Conservation (phyloP, 2,329 filamentous ascomycete species). For the Rhytidhysteron rufulum region DNA sequence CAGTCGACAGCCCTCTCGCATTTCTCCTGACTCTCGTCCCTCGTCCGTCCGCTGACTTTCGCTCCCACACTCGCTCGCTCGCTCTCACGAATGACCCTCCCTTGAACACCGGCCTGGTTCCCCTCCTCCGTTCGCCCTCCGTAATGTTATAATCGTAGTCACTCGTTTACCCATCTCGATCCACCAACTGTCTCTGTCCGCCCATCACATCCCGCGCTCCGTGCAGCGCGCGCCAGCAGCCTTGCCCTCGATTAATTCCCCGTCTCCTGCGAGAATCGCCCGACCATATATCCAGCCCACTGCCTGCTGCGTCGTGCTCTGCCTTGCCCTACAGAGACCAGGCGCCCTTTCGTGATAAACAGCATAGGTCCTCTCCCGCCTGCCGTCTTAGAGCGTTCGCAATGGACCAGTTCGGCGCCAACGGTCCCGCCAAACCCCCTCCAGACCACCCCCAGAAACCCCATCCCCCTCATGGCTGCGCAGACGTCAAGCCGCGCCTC, state of each 20-base stretch:
- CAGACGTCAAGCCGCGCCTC: conserved; percentile 49
- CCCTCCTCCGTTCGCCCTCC: background rate
- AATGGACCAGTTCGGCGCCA: conserved; percentile 23
- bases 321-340: too few relatives aligned
- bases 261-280: background rate
- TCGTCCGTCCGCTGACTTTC: conserved; percentile 8
- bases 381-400: conserved; percentile 22
- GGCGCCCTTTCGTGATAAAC: too few relatives aligned
- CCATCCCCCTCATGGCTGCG: conserved; percentile 22
- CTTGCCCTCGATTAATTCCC: conserved; percentile 3
- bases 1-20: conserved; percentile 6
- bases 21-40: conserved; percentile 8
- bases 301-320: too few relatives aligned
- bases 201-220: background rate
- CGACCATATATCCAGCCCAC: background rate
- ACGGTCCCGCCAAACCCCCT: conserved; percentile 14
- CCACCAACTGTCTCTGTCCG: background rate
- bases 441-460: conserved; percentile 8
- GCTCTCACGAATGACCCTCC: too few relatives aligned
- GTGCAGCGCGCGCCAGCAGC: background rate
- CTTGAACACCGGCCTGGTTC: background rate
- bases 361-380: too few relatives aligned
- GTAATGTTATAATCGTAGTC: conserved; percentile 3
- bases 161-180: conserved; percentile 2
- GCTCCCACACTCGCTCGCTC: conserved; percentile 6